phyloP scores from a whole-genome alignment of 108 stramenopile species.

The Seminavis robusta region DNA sequence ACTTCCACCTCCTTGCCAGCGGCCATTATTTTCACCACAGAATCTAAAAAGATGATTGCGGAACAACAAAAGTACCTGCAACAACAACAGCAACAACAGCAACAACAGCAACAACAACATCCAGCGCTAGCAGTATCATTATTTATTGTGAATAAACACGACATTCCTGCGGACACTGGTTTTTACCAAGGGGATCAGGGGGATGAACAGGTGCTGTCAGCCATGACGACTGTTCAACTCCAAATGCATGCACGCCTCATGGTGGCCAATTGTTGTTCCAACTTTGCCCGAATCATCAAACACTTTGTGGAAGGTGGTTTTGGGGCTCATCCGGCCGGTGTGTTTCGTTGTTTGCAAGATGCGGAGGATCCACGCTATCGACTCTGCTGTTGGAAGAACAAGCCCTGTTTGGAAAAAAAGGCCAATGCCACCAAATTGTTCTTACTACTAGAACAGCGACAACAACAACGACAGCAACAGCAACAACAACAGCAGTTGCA shows the following conservation, averaged over 20 bases:
- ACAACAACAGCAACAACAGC: not conserved
- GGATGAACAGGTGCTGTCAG: slow-evolving; percentile 20
- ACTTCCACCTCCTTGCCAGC: not conserved
- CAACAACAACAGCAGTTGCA: too few relatives aligned
- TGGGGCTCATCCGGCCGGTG: slow-evolving; percentile 21
- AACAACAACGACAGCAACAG: too few relatives aligned
- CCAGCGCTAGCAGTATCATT: too few relatives aligned
- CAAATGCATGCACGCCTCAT: slow-evolving; percentile 26
- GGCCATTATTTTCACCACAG: slow-evolving; percentile 37
- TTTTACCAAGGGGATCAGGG: not conserved
- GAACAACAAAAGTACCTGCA: slow-evolving; percentile 11
- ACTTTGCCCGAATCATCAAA: slow-evolving; percentile 32
- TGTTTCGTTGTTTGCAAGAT: slow-evolving; percentile 38
- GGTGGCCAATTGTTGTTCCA: slow-evolving; percentile 51
- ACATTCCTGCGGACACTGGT: slow-evolving; percentile 35
- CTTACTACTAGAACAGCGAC: too few relatives aligned
- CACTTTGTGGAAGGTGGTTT: slow-evolving; percentile 43
- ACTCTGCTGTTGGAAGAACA: slow-evolving; percentile 37
- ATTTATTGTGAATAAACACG: slow-evolving; percentile 30
- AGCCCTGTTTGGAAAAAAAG: too few relatives aligned
- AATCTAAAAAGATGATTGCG: slow-evolving; percentile 21
- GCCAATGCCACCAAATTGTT: too few relatives aligned
- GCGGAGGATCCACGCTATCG: slow-evolving; percentile 33
- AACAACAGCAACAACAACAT: too few relatives aligned
- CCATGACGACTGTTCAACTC: slow-evolving; percentile 29